Conservation (phyloP, 2,329 filamentous ascomycete species). For the Trichoderma lentiforme region DNA sequence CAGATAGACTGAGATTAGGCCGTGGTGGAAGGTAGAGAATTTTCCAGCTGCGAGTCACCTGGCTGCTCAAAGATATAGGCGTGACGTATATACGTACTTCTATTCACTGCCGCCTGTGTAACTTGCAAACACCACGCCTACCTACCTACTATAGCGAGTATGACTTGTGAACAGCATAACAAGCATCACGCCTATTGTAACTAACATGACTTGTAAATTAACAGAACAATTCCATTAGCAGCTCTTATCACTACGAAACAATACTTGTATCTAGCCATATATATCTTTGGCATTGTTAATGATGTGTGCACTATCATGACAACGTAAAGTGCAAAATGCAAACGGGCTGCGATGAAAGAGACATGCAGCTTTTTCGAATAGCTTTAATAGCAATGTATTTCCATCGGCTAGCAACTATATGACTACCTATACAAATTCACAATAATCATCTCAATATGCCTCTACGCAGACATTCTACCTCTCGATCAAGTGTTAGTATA, state of each 20-base stretch:
- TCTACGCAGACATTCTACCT: too few species aligned
- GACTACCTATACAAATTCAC: neutral
- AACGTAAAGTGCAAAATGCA: neutral
- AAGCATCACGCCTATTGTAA: neutral
- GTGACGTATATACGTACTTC: conserved; percentile 12
- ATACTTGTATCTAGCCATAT: neutral
- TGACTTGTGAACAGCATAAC: too few species aligned
- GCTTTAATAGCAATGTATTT: neutral
- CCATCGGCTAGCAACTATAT: neutral
- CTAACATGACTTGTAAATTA: neutral
- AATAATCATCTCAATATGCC: neutral
- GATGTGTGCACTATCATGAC: neutral
- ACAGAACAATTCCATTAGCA: neutral
- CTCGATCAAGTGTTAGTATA: neutral
- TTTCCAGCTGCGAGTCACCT: conserved; percentile 20
- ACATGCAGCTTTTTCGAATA: neutral
- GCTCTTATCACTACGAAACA: neutral
- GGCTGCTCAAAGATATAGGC: conserved; percentile 22
- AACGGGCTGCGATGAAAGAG: neutral
- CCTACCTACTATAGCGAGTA: neutral
- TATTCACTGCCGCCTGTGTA: neutral
- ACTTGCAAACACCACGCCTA: neutral
- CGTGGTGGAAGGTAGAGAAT: conserved; percentile 17
- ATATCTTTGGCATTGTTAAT: neutral
- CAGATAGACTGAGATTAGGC: neutral